Evolutionary conservation across 192 early-diverging fungal species (phyloP).

Genomic region (Entomortierella lignicola): DNA sequence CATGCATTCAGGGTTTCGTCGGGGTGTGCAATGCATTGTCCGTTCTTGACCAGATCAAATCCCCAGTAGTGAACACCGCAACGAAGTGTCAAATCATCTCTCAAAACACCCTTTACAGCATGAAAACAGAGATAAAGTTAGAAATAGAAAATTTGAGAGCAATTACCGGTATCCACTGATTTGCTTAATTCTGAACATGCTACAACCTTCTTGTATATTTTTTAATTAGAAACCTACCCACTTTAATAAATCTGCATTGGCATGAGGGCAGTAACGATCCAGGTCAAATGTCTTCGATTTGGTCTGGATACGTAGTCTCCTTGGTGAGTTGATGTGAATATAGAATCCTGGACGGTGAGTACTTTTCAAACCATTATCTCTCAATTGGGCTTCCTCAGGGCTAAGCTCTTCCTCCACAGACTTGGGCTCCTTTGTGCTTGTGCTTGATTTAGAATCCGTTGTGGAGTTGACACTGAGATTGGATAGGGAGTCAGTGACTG

Average conservation of each 20-base stretch:
- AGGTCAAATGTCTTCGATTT: conserved; percentile 44
- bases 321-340: conserved; percentile 31
- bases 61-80: conserved; percentile 55
- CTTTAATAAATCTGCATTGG: conserved; percentile 45
- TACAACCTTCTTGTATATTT: neutral
- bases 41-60: conserved; percentile 45
- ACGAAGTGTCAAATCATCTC: conserved; percentile 34
- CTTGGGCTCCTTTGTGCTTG: neutral
- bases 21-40: conserved; percentile 50
- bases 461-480: conserved; percentile 17
- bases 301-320: conserved; percentile 39
- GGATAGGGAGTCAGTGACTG: conserved; percentile 10
- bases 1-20: conserved; percentile 52
- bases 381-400: conserved; percentile 35
- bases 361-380: conserved; percentile 38
- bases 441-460: neutral
- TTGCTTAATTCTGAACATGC: no score
- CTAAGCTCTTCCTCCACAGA: conserved; percentile 28
- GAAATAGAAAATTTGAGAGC: neutral
- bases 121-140: neutral
- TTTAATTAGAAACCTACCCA: conserved; percentile 28
- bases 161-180: no score
- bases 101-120: conserved; percentile 29
- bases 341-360: conserved; percentile 51
- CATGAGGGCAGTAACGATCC: conserved; percentile 46